Base-by-base conservation (phyloP, 192 early-diverging fungal species). In the Pilaira anomala region DNA sequence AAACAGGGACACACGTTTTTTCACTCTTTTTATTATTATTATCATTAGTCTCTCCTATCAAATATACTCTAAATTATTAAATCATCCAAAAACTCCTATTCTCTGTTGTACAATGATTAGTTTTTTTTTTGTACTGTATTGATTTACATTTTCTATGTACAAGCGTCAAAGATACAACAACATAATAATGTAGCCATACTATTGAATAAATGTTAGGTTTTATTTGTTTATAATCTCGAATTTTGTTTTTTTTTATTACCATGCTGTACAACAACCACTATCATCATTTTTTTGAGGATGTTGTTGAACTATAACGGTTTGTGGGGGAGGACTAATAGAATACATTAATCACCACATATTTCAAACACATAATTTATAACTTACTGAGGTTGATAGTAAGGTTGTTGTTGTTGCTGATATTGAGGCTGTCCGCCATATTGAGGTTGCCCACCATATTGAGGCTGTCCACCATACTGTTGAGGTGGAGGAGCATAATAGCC, bases 381-480 rank as follows among this genome's bases (percentile, higher is more conserved):
- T 63, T 69, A 69, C 68, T 45, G 13, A 41, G 68, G 68, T 58
- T 69, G 67, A 18, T 69, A 69, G 22, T 60, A 67, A 30, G 33
- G 30, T 33, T 33, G 30, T 33, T 33, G 30, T 2, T 33, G 30
- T 33, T 33, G 30, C 7, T 33, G 30, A 7, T 33, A 33, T 33
- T 33, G 30, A 33, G 30, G 33, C 33, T 36, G 33, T 36, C 11
- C 7, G 33, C 11, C 7, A 9, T 36, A 36, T 36, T 36, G 33
- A 6, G 33, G 33, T 36, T 36, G 33, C 6, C 33, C 33, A 36
- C 33, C n/a, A n/a, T 36, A 36, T 36, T 36, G 33, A 6, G 33
- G 33, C 11, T 36, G 33, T 9, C 33, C 33, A 36, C 51, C 49
- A 22, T 33, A 25, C 9, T 44, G 21, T 6, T 40, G 62, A 8